These are phyloP conservation scores for Colletotrichum cordylinicola DNA, from an alignment of 2,329 filamentous ascomycete genomes.

Conservation along the genomic window DNA sequence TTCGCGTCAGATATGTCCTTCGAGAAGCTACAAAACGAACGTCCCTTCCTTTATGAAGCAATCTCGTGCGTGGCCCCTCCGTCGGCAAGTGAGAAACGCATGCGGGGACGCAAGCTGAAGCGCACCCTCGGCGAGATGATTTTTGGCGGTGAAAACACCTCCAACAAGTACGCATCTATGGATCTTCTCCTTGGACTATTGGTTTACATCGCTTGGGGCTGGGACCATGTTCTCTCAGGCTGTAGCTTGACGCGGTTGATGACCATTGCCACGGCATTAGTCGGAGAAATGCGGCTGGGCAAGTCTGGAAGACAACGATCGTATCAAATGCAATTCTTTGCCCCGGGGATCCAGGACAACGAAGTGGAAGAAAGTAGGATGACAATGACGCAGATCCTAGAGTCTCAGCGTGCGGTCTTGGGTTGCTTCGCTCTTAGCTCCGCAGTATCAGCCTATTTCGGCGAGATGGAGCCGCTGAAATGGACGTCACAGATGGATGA, in stretches of 20 bases:
- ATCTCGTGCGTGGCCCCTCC: constrained; percentile 53
- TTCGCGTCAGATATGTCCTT: constrained; percentile 42
- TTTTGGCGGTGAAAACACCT: accelerated
- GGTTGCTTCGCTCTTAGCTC: neutral
- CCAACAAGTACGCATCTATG: constrained; percentile 27
- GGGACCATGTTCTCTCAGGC: neutral
- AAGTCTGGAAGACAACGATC: accelerated
- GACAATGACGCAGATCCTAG: neutral
- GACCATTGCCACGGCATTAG: neutral
- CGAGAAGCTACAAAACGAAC: constrained; percentile 39
- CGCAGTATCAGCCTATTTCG: neutral
- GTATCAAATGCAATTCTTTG: accelerated
- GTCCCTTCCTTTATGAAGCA: constrained; percentile 56
- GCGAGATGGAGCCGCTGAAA: neutral
- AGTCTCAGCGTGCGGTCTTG: neutral
- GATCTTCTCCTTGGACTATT: constrained; percentile 60
- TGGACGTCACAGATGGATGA: neutral
- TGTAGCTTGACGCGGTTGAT: neutral
- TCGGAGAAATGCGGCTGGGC: neutral
- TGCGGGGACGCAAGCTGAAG: constrained; percentile 46
- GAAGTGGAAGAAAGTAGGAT: accelerated
- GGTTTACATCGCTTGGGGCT: constrained; percentile 25
- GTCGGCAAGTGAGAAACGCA: constrained; percentile 43
- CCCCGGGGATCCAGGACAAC: neutral
- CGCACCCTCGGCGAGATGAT: constrained; percentile 15